Evolutionary conservation across 2,329 filamentous ascomycete species (phyloP), one percentile per base, ranked within the genome.

Genomic region (Mollisia scopiformis): DNA sequence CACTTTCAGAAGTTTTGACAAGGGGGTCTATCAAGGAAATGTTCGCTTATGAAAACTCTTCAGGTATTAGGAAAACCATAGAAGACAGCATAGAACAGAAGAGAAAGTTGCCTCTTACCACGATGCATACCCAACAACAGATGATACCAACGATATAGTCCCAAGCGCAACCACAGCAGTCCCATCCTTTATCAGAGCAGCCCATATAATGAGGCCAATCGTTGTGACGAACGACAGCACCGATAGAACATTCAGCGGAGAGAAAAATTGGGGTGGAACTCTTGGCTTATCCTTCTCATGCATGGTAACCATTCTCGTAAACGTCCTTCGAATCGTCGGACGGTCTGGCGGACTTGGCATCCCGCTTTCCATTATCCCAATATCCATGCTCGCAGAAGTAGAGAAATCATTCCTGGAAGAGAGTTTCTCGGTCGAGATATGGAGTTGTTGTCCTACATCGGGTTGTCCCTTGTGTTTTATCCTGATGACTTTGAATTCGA

Each of bases 181-280:
- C 7, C 81, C 83, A 66, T 85, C 83, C 19, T 77, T 58, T 62
- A 80, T 76, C 13, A 75, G 37, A 2, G 74, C 68, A 0, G 81
- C 80, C 51, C 74, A 75, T 0, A 73, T 71, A 27, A 86, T 73
- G 30, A 85, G 79, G n/a, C 74, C 76, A 43, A 79, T 70, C 6
- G 82, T 83, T 23, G 84, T 70, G 3, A 83, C 54, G 49, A 77
- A 80, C 0, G 84, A 87, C 39, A 82, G 70, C 14, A 84, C 66
- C 2, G 80, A 79, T 10, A 88, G 75, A 14, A 85, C 69, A 62
- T 85, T 82, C 2, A 87, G 73, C 5, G 84, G 82, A 2, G 82
- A 85, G 62, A 77, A 79, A 43, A 77, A 70, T 41, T 74, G 76
- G 1, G 81, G 77, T 1, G 82, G 82, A 6, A 86, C 77, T 21